Conservation (phyloP, 73 alveolate species). For the Paramecium octaurelia region DNA sequence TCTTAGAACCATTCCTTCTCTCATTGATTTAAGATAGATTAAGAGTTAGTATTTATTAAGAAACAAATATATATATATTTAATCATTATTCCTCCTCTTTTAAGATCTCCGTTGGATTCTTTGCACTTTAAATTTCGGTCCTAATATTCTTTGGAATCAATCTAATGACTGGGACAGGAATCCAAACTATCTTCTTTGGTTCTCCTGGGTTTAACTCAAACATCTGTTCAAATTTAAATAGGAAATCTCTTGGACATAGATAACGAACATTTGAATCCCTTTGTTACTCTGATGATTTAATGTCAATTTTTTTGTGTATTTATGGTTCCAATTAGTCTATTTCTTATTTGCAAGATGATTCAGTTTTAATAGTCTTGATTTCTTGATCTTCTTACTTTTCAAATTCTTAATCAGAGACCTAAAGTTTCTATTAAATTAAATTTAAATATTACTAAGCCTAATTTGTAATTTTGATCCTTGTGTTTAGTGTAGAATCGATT, state of each 20-base stretch:
- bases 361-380: not conserved
- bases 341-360: not conserved
- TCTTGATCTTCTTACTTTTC: slow-evolving; percentile 1
- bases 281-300: not conserved
- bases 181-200: not conserved
- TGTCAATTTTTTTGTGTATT: not conserved
- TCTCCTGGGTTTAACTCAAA: not conserved
- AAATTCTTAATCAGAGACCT: not conserved
- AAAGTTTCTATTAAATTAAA: not conserved
- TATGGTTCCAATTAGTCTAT: not conserved
- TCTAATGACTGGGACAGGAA: slow-evolving; percentile 21
- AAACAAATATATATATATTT: not conserved
- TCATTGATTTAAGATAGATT: not conserved
- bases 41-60: not conserved
- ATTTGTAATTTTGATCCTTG: not conserved
- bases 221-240: not conserved
- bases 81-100: not conserved
- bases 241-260: slow-evolving; percentile 9
- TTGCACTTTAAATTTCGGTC: not conserved
- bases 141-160: not conserved
- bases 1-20: not conserved
- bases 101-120: not conserved
- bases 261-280: not conserved
- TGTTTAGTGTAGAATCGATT: not conserved
- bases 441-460: not conserved